Percentiles rank a stretch among this genome's conserved stretches.
phyloP scores from a whole-genome alignment of 75 land plant genomes.

The Picea glauca region DNA sequence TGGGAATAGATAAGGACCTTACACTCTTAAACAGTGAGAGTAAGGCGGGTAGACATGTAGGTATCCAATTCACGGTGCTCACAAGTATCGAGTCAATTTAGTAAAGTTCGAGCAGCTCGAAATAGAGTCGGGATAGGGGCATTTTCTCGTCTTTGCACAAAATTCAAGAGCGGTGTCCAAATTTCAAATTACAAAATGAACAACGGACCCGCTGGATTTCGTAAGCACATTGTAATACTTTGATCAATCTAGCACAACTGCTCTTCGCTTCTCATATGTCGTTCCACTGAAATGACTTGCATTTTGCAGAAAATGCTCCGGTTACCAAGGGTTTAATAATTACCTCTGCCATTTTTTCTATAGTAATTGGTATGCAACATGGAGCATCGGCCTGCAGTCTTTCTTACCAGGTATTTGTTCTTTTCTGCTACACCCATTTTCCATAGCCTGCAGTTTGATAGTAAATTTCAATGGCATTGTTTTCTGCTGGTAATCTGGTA shows the following conservation, averaged over 20 bases:
- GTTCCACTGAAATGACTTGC: not conserved
- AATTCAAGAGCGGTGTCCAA: not conserved
- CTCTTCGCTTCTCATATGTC: not conserved
- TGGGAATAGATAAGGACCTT: no score
- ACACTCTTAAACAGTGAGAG: no score
- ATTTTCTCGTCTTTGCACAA: no score
- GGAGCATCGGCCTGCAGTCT: constrained; percentile 49
- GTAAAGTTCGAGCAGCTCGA: no score
- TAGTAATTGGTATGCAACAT: constrained; percentile 63
- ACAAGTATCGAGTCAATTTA: no score
- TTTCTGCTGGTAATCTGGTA: not conserved
- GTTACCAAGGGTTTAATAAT: constrained; percentile 70
- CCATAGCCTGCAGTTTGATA: not conserved
- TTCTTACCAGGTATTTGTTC: constrained; percentile 66
- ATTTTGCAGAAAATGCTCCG: constrained; percentile 79
- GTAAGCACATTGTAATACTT: constrained; percentile 22
- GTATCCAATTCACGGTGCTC: no score
- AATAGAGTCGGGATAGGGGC: no score
- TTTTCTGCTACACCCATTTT: not conserved
- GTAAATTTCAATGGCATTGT: not conserved
- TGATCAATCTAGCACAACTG: not conserved
- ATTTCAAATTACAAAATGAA: constrained; percentile 42
- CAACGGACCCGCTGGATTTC: constrained; percentile 82
- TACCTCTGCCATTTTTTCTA: constrained; percentile 53
- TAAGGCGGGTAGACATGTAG: no score